These are phyloP conservation scores for Aspergillus sp. DNA, from an alignment of 2,329 filamentous ascomycete species.

Conservation along the genomic window DNA sequence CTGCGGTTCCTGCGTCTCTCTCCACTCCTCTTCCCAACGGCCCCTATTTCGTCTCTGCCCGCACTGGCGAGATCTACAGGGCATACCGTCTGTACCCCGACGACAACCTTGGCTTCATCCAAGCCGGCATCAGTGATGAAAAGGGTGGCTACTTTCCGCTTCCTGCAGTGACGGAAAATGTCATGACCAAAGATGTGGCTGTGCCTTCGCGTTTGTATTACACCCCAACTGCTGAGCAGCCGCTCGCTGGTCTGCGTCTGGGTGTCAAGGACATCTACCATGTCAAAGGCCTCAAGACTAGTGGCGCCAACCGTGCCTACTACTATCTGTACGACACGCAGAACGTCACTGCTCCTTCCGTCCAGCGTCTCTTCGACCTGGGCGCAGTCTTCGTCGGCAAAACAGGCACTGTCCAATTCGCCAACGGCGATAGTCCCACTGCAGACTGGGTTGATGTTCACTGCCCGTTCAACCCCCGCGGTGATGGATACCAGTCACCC, in stretches of 20 bases:
- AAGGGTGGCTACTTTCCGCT: conserved; percentile 11
- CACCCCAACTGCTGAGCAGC: conserved; percentile 48
- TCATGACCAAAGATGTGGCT: conserved; percentile 33
- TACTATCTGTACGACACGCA: conserved; percentile 47
- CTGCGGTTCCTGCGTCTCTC: neutral
- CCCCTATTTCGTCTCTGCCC: conserved; percentile 46
- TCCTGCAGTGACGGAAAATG: conserved; percentile 1
- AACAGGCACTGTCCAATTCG: conserved; percentile 30
- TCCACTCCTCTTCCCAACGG: conserved; percentile 34
- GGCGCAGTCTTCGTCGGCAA: conserved; percentile 48
- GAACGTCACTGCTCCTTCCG: conserved; percentile 44
- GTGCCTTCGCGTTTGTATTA: conserved; percentile 61
- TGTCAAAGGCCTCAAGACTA: conserved; percentile 53
- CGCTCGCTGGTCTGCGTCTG: conserved; percentile 53
- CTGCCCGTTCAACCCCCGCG: conserved; percentile 35
- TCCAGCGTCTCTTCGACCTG: conserved; percentile 54
- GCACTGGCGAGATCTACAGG: conserved; percentile 42
- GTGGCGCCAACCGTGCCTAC: conserved; percentile 56
- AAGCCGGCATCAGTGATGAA: conserved; percentile 34
- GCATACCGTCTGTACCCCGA: conserved; percentile 50
- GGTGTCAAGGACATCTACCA: conserved; percentile 62
- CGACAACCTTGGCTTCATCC: conserved; percentile 46
- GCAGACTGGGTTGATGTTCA: conserved; percentile 32
- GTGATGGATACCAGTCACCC: conserved; percentile 28
- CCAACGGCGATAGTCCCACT: conserved; percentile 23